Percentiles rank a stretch among this genome's conserved stretches.
phyloP scores from a whole-genome alignment of 257 asterid genomes.

The Forsythia suspensa region DNA sequence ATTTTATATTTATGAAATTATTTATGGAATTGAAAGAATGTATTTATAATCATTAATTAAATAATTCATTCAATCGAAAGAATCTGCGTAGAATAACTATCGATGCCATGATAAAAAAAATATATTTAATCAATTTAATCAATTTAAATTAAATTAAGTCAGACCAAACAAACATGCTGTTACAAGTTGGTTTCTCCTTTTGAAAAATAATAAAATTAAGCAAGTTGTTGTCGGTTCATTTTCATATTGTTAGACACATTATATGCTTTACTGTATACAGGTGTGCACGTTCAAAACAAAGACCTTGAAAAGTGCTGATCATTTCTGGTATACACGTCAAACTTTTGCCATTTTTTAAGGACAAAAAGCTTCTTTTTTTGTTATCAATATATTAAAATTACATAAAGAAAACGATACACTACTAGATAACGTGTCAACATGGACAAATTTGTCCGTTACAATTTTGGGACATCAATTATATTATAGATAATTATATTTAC shows the following conservation, averaged over 20 bases:
- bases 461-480: neutral
- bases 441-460: neutral
- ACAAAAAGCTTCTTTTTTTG: neutral
- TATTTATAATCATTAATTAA: too few species aligned
- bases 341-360: neutral
- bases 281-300: constrained; percentile 18
- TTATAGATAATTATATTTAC: too few species aligned
- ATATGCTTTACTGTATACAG: neutral
- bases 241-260: neutral
- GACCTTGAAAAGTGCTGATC: neutral
- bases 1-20: too few species aligned
- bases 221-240: neutral
- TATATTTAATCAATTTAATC: too few species aligned
- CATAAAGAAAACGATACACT: neutral
- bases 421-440: neutral
- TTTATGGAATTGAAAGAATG: too few species aligned
- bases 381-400: neutral
- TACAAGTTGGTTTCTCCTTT: too few species aligned
- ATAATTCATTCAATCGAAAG: too few species aligned
- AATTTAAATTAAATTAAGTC: too few species aligned
- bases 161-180: too few species aligned
- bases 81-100: too few species aligned
- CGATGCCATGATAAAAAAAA: too few species aligned
- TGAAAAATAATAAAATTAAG: too few species aligned
- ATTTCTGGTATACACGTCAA: constrained; percentile 3